Evolutionary conservation across 106 monocot species (phyloP).

Genomic region (Hemerocallis citrina): DNA sequence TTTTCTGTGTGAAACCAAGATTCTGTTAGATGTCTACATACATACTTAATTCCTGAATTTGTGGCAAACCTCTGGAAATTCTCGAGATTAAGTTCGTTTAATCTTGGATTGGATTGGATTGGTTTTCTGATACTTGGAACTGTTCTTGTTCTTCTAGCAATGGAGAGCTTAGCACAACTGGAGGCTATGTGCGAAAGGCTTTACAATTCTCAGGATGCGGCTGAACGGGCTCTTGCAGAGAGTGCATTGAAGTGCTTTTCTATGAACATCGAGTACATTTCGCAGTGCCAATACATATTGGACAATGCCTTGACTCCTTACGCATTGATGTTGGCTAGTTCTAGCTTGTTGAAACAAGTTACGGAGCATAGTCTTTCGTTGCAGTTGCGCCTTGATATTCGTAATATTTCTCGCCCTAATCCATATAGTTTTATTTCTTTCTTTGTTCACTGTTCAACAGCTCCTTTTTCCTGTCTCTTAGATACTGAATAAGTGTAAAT

Average conservation of each 20-base stretch:
- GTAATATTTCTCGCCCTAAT: slow-evolving; percentile 52
- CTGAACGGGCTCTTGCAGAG: slow-evolving; percentile 89
- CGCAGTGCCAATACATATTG: slow-evolving; percentile 95
- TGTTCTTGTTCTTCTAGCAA: slow-evolving; percentile 20
- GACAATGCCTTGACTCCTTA: slow-evolving; percentile 98
- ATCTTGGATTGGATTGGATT: slow-evolving; percentile 35
- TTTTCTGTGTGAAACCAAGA: slow-evolving; percentile 29
- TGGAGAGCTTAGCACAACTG: slow-evolving; percentile 98
- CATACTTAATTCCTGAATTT: slow-evolving; percentile 30
- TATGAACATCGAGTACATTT: slow-evolving; percentile 86
- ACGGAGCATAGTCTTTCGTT: slow-evolving; percentile 87
- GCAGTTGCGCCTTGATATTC: slow-evolving; percentile 94
- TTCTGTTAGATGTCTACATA: slow-evolving; percentile 13
- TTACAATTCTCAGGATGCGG: slow-evolving; percentile 93
- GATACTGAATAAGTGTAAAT: too few relatives aligned
- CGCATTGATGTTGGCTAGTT: slow-evolving; percentile 99
- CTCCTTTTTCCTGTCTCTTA: not conserved
- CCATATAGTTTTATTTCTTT: not conserved
- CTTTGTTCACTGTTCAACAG: not conserved
- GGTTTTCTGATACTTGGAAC: slow-evolving; percentile 39
- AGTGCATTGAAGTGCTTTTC: slow-evolving; percentile 96
- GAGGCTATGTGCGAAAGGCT: slow-evolving; percentile 96
- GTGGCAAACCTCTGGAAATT: slow-evolving; percentile 31
- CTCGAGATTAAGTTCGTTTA: slow-evolving; percentile 31
- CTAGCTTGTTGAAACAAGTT: slow-evolving; percentile 98